Conservation (phyloP, 2,329 filamentous ascomycete genomes). For the Stagonosporopsis vannaccii region DNA sequence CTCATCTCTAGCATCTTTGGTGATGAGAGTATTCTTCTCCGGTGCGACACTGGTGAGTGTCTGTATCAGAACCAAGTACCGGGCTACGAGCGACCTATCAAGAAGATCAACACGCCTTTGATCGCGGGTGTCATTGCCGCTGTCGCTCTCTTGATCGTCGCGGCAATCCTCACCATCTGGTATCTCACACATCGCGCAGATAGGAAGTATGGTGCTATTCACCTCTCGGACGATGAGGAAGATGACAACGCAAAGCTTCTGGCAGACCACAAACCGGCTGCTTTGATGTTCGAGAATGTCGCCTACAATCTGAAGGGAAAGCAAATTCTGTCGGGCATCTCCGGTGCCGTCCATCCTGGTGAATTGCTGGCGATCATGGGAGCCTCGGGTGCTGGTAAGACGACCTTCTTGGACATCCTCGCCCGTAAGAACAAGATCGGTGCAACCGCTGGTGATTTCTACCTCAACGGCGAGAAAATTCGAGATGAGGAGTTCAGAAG, state of each 20-base stretch:
- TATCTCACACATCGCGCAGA: slow-evolving; percentile 80
- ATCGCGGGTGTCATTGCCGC: slow-evolving; percentile 93
- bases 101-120: slow-evolving; percentile 94
- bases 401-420: slow-evolving; percentile 93
- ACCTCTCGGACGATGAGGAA: slow-evolving; percentile 82
- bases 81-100: slow-evolving; percentile 85
- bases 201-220: slow-evolving; percentile 72
- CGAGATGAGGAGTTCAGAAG: slow-evolving; percentile 84
- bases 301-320: slow-evolving; percentile 88
- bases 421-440: slow-evolving; percentile 97
- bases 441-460: slow-evolving; percentile 78
- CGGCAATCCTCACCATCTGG: slow-evolving; percentile 82
- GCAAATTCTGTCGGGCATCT: slow-evolving; percentile 79
- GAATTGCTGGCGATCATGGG: slow-evolving; percentile 98
- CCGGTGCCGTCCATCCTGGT: slow-evolving; percentile 90
- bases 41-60: slow-evolving; percentile 88
- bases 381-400: slow-evolving; percentile 96
- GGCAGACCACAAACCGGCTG: slow-evolving; percentile 88
- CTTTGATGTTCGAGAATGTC: slow-evolving; percentile 87
- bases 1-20: slow-evolving; percentile 90
- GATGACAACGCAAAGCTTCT: slow-evolving; percentile 85
- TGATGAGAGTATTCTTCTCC: slow-evolving; percentile 84
- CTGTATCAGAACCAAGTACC: slow-evolving; percentile 91
- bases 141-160: slow-evolving; percentile 86
- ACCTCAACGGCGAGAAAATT: slow-evolving; percentile 92